Base-by-base conservation (phyloP, 2,329 filamentous ascomycete genomes). In the Fusarium foetens region DNA sequence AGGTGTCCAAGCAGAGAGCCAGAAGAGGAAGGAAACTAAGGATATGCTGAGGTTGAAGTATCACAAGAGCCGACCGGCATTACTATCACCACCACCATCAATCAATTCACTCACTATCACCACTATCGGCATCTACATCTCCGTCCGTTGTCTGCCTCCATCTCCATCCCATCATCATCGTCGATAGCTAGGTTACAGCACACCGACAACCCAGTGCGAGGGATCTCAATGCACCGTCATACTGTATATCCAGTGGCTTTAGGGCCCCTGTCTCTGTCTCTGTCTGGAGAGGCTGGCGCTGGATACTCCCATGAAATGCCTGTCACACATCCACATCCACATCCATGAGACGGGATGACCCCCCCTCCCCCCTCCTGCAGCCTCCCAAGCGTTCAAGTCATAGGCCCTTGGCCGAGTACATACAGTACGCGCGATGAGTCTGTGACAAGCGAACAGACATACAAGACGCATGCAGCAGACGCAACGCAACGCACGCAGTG, bases 311-410 rank as follows among this genome's bases (percentile, higher is more conserved):
- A 55, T 48, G 58, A 52, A 65, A 71, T 71, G 69, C 69, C 53
- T 72, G 69, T 61, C 68, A 72, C 68, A 41, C 65, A 65, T 53
- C 62, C 64, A 49, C 46, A 54, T 58, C 63, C 66, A 69, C 70
- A 67, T 67, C 64, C 63, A 48, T 58, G 63, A 71, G 70, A 73
- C 66, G 70, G 70, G 71, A 73, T 68, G 66, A 71, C 65, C 71
- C 70, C 59, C 61, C 49, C 29, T 31, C 33, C 55, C 33, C 55
- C 66, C 58, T 73, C 66, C 70, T 73, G 70, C 63, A 70, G 72
- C 70, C 70, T 72, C 69, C 65, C 65, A 72, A 61, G 39, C 53
- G 53, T 68, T 33, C 54, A 59, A 68, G 54, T 42, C 58, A 59
- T 63, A 51, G 52, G 54, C 36, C 58, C 43, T 58, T 71, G 62